A percentile compares a stretch with the other conserved stretches of the same genome.
These are phyloP conservation scores for Penicillium thymicola DNA, from an alignment of 2,329 filamentous ascomycete species.

Conservation along the genomic window DNA sequence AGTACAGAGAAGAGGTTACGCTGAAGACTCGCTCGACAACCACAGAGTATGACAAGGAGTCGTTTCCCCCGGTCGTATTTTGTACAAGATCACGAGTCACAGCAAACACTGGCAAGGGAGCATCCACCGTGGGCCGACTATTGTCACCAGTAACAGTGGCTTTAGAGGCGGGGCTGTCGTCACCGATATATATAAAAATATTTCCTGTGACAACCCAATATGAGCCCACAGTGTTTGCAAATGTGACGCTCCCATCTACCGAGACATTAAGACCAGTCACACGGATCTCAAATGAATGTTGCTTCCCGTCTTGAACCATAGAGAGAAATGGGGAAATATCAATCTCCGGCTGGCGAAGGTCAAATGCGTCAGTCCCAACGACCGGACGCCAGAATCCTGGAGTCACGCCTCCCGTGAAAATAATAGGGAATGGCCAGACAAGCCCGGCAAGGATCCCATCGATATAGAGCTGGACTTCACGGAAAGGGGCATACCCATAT, in stretches of 20 bases:
- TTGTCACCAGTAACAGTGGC: slow-evolving; percentile 3
- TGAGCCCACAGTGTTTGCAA: slow-evolving; percentile 58
- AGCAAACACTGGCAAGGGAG: slow-evolving; percentile 47
- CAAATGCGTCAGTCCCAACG: slow-evolving; percentile 74
- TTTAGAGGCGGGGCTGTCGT: slow-evolving; percentile 19
- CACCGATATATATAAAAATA: slow-evolving; percentile 72
- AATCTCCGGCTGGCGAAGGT: slow-evolving; percentile 75
- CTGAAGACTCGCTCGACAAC: slow-evolving; percentile 54
- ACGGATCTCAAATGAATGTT: slow-evolving; percentile 66
- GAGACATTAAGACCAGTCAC: slow-evolving; percentile 64
- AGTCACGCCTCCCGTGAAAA: slow-evolving; percentile 78
- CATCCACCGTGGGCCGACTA: slow-evolving; percentile 14
- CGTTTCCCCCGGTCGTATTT: slow-evolving; percentile 52
- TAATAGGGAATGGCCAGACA: slow-evolving; percentile 75
- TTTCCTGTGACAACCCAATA: slow-evolving; percentile 78
- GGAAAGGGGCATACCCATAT: slow-evolving; percentile 68
- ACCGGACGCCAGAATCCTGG: slow-evolving; percentile 75
- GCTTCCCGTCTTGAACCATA: slow-evolving; percentile 61
- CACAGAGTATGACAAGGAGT: slow-evolving; percentile 59
- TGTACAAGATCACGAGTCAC: slow-evolving; percentile 39
- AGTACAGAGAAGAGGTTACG: slow-evolving; percentile 48
- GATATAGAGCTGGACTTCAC: slow-evolving; percentile 73
- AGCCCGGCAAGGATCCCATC: slow-evolving; percentile 71
- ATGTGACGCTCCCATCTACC: slow-evolving; percentile 44
- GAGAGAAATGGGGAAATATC: slow-evolving; percentile 76